phyloP scores from a whole-genome alignment of 129 eudicot genomes.

The Kitagawia praeruptora region DNA sequence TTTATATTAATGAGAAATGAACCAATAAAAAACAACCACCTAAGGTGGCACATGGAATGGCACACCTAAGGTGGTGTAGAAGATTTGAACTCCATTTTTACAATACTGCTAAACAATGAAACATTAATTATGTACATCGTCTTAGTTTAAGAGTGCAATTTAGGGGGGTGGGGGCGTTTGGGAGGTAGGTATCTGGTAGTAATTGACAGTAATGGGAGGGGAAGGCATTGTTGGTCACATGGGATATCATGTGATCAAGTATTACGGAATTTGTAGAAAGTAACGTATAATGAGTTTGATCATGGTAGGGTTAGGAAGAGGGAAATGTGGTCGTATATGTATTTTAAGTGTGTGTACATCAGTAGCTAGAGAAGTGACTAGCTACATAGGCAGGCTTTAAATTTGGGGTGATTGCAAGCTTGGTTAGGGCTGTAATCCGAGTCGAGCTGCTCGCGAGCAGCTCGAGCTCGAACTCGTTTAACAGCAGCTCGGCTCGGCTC shows the following conservation, averaged over 20 bases:
- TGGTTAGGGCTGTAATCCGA: too few species aligned
- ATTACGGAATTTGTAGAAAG: slow-evolving; percentile 1
- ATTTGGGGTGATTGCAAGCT: neutral
- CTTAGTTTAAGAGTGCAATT: neutral
- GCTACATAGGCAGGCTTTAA: neutral
- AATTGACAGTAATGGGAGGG: neutral
- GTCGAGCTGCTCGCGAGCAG: too few species aligned
- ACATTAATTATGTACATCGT: too few species aligned
- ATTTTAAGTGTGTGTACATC: neutral
- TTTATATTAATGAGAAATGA: too few species aligned
- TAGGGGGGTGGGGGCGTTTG: neutral
- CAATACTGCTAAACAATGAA: too few species aligned
- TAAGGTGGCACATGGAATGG: too few species aligned
- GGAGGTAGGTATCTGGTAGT: neutral
- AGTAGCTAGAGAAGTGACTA: neutral
- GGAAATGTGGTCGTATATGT: neutral
- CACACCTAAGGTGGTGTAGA: too few species aligned
- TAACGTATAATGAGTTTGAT: neutral
- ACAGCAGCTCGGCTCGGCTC: too few species aligned
- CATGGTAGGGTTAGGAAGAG: neutral
- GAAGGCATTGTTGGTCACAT: slow-evolving; percentile 3
- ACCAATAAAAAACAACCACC: too few species aligned
- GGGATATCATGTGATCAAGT: slow-evolving; percentile 11
- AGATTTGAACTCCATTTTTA: too few species aligned
- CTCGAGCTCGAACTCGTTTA: too few species aligned